Evolutionary conservation across 2,329 filamentous ascomycete species (phyloP).

Genomic region (Lecanicillium sp.): DNA sequence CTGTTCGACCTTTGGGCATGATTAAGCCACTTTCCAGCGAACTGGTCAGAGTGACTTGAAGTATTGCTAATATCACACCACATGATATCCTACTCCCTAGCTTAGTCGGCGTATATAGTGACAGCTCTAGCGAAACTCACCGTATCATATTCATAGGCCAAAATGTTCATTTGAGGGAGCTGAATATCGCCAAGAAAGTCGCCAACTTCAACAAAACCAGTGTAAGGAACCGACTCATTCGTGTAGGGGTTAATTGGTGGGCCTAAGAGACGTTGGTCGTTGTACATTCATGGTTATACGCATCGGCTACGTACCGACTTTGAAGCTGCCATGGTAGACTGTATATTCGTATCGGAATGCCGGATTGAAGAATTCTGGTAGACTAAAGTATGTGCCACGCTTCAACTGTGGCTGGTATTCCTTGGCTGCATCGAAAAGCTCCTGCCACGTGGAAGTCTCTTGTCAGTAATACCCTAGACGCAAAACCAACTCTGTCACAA

Average conservation of each 20-base stretch:
- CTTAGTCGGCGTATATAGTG: too few relatives aligned
- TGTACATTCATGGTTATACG: background rate
- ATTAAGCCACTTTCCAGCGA: constrained; percentile 33
- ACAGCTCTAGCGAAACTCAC: too few relatives aligned
- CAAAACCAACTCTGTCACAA: too few relatives aligned
- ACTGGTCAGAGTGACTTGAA: constrained; percentile 29
- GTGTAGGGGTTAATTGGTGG: constrained; percentile 35
- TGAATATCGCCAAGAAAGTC: constrained; percentile 34
- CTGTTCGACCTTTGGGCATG: constrained; percentile 25
- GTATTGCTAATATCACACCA: constrained; percentile 36
- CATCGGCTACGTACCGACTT: background rate
- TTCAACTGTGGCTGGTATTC: constrained; percentile 2
- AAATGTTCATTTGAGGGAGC: constrained; percentile 35
- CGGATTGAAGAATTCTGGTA: constrained; percentile 42
- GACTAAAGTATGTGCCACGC: constrained; percentile 37
- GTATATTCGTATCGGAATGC: constrained; percentile 23
- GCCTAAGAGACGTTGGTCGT: background rate
- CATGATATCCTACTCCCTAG: constrained; percentile 28
- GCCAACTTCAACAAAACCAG: constrained; percentile 24
- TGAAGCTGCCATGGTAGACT: constrained; percentile 2
- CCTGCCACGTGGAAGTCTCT: constrained; percentile 12
- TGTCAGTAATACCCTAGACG: too few relatives aligned
- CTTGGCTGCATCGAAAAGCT: constrained; percentile 28
- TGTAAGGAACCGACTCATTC: constrained; percentile 28
- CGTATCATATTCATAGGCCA: constrained; percentile 30